These are phyloP conservation scores for Wickerhamiella sergipiensis DNA, from an alignment of 805 yeast species.

Conservation along the genomic window DNA sequence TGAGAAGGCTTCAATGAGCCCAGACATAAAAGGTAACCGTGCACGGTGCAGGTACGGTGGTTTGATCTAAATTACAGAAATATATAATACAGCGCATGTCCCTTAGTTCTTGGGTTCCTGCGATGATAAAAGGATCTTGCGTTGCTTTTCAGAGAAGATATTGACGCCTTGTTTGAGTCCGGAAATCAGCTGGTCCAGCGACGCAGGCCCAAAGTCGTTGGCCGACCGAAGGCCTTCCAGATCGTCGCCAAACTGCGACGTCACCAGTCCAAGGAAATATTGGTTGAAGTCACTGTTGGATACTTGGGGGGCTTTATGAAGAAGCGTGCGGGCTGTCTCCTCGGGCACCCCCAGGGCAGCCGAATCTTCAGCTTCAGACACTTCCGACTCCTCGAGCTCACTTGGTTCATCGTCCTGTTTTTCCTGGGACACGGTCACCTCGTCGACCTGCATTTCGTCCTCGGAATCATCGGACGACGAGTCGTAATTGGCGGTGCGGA, in stretches of 20 bases:
- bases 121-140: slow-evolving; percentile 8
- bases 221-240: slow-evolving; percentile 30
- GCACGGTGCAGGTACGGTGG: no score
- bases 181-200: slow-evolving; percentile 22
- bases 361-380: not conserved
- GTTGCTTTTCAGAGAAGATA: slow-evolving; percentile 24
- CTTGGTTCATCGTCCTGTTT: slow-evolving; percentile 1
- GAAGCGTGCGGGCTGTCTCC: slow-evolving; percentile 13
- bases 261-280: slow-evolving; percentile 32
- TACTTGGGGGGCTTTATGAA: slow-evolving; percentile 13
- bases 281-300: slow-evolving; percentile 16
- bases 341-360: not conserved
- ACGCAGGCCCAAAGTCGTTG: slow-evolving; percentile 28
- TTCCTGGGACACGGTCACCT: not conserved
- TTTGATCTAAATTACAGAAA: slow-evolving; percentile 4
- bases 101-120: not conserved
- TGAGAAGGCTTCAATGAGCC: no score
- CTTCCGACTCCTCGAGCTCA: slow-evolving; percentile 6
- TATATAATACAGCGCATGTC: not conserved
- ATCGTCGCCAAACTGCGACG: slow-evolving; percentile 35
- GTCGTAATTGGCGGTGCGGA: slow-evolving; percentile 13
- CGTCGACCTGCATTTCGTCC: not conserved
- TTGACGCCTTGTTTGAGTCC: slow-evolving; percentile 28
- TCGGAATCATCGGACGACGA: slow-evolving; percentile 13
- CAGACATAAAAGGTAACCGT: no score